Conservation (phyloP, 2,329 filamentous ascomycete species). For the Gnomoniopsis sp. region DNA sequence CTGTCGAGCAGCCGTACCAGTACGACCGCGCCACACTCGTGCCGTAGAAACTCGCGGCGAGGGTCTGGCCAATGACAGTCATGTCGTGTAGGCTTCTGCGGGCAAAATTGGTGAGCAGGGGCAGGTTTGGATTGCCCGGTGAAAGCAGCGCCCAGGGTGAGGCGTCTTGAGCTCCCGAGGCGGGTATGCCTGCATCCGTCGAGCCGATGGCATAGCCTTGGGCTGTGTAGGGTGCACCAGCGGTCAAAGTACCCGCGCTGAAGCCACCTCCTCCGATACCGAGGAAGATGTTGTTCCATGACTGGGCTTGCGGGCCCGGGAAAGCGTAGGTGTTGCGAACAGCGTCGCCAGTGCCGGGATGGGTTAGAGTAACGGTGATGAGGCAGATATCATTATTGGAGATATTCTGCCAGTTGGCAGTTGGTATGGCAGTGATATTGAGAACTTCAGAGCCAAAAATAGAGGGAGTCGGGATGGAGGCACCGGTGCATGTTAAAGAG, state of each 20-base stretch:
- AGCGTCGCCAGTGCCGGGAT: neutral
- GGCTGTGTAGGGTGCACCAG: neutral
- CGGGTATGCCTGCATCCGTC: neutral
- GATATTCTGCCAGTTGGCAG: neutral
- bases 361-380: neutral
- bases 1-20: conserved; percentile 3
- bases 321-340: neutral
- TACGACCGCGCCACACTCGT: conserved; percentile 27
- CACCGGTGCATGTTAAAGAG: neutral
- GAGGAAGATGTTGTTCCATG: neutral
- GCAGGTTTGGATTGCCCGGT: neutral
- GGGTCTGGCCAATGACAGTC: conserved; percentile 1
- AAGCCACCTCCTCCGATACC: neutral
- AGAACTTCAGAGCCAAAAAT: neutral
- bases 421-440: neutral
- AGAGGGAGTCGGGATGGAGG: neutral
- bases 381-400: neutral
- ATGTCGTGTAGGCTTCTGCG: conserved; percentile 1
- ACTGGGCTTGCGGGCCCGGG: neutral
- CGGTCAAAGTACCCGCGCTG: neutral
- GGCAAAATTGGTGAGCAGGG: conserved; percentile 2
- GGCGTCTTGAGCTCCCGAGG: neutral
- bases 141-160: neutral
- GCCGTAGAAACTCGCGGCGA: conserved; percentile 41
- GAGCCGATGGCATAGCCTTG: conserved; percentile 1